Evolutionary conservation across 1,284 basidiomycete genomes (phyloP), one percentile per base, ranked within the genome.

Genomic region (Heterobasidion annosum): DNA sequence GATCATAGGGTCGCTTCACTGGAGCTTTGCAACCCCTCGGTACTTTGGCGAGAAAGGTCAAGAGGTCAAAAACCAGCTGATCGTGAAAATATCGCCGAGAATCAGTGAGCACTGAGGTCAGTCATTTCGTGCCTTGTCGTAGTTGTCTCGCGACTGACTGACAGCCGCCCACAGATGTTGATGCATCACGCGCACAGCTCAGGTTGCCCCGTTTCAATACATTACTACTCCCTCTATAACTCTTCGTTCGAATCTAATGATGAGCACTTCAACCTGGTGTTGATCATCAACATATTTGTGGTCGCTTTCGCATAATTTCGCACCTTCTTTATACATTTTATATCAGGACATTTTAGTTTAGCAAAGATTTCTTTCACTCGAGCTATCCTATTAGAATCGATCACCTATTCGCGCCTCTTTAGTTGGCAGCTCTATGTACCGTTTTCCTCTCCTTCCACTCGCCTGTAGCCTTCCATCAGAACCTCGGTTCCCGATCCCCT

Each of bases 1-100:
- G 71, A 70, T 74, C 57, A 63, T 69, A 33, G 72, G 72, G n/a
- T 68, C 66, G 53, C 61, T 74, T 43, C 66, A 71, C 56, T 74
- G 73, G 73, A 69, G 68, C 53, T 74, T 73, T 58, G 62, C 68
- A 58, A 69, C 70, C n/a, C 64, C 65, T 54, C 64, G 73, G 15
- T 74, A 75, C 62, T 73, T 75, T 57, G 72, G 70, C 16, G 64
- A 66, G 53, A 57, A 61, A 12, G 72, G 71, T 4, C 52, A 52
- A 8, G 59, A 64, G 55, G 65, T 73, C 46, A 71, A 69, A 65
- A 62, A 59, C 46, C 65, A 62, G 8, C 61, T 70, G 32, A 56
- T 64, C n/a, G 67, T 74, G 47, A 60, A 60, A 18, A 60, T 72
- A 48, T 62, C 68, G 18, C 34, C 61, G 15, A 55, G 25, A 37